These are phyloP conservation scores for Phytophthora aleatoria DNA, from an alignment of 352 stramenopile species.

Conservation along the genomic window DNA sequence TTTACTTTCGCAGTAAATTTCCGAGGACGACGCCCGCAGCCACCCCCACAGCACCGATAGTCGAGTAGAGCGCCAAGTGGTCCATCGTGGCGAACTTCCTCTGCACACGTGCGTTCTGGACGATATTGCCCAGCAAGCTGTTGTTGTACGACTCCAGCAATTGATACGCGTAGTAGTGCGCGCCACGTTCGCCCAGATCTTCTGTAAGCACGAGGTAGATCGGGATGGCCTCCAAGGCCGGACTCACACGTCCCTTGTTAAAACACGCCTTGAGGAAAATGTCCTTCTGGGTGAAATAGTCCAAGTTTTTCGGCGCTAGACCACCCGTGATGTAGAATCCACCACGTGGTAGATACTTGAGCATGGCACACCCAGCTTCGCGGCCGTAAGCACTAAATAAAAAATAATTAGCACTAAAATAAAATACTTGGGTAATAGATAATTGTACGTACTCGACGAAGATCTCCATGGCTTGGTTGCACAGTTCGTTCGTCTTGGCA, in stretches of 20 bases:
- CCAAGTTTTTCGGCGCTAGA: slow-evolving; percentile 96
- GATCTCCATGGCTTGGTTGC: slow-evolving; percentile 92
- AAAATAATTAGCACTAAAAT: slow-evolving; percentile 3
- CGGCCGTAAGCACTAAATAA: slow-evolving; percentile 88
- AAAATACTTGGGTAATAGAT: background rate
- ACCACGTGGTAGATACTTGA: slow-evolving; percentile 96
- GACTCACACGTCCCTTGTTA: slow-evolving; percentile 90
- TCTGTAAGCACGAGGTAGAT: slow-evolving; percentile 92
- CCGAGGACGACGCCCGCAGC: slow-evolving; percentile 36
- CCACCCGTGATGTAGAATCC: slow-evolving; percentile 97
- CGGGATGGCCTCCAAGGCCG: slow-evolving; percentile 72
- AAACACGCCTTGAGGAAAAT: slow-evolving; percentile 87
- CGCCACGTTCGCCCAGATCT: slow-evolving; percentile 88
- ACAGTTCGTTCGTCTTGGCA: slow-evolving; percentile 82
- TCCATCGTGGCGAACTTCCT: slow-evolving; percentile 46
- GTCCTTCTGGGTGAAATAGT: slow-evolving; percentile 88
- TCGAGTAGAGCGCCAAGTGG: slow-evolving; percentile 51
- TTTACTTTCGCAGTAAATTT: slow-evolving; percentile 29
- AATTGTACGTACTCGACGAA: slow-evolving; percentile 87
- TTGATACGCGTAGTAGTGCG: slow-evolving; percentile 89
- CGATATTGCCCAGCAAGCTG: slow-evolving; percentile 38
- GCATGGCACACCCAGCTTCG: slow-evolving; percentile 92
- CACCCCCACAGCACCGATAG: slow-evolving; percentile 45
- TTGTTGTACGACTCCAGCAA: slow-evolving; percentile 69
- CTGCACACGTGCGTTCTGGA: slow-evolving; percentile 32